A percentile compares a stretch with the other conserved stretches of the same genome.
phyloP scores from a whole-genome alignment of 2,329 filamentous ascomycete species.

The Cladosporium sp. region DNA sequence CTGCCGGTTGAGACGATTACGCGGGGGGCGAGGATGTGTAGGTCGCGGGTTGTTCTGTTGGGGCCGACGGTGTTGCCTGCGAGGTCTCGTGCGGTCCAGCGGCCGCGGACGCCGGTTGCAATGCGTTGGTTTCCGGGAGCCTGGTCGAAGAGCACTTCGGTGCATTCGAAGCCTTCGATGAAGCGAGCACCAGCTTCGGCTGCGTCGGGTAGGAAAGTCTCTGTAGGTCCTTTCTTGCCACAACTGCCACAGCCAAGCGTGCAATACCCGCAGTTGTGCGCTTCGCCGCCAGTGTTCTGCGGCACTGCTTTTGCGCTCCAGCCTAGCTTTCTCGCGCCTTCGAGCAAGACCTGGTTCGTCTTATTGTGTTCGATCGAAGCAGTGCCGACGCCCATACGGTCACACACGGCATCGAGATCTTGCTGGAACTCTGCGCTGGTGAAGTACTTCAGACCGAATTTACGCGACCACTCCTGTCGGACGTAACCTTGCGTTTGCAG shows the following conservation, averaged over 20 bases:
- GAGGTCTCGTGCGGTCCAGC: slow-evolving; percentile 71
- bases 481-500: slow-evolving; percentile 73
- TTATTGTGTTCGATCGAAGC: slow-evolving; percentile 71
- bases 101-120: slow-evolving; percentile 71
- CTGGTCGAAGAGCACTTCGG: slow-evolving; percentile 68
- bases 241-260: slow-evolving; percentile 61
- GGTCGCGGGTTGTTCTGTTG: slow-evolving; percentile 56
- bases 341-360: slow-evolving; percentile 69
- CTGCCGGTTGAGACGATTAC: slow-evolving; percentile 78
- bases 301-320: slow-evolving; percentile 69
- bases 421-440: slow-evolving; percentile 71
- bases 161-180: slow-evolving; percentile 76
- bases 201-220: slow-evolving; percentile 78
- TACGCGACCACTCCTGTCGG: slow-evolving; percentile 75
- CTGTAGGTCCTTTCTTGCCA: slow-evolving; percentile 76
- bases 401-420: slow-evolving; percentile 76
- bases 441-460: slow-evolving; percentile 69
- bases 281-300: slow-evolving; percentile 73
- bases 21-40: slow-evolving; percentile 75
- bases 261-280: slow-evolving; percentile 72
- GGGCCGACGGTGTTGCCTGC: slow-evolving; percentile 58
- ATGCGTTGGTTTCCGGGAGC: slow-evolving; percentile 46
- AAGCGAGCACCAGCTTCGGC: slow-evolving; percentile 75
- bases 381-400: slow-evolving; percentile 72
- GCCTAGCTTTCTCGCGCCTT: slow-evolving; percentile 72